These are phyloP conservation scores for Tolypocladium inflatum DNA, from an alignment of 2,329 filamentous ascomycete genomes.

Conservation along the genomic window DNA sequence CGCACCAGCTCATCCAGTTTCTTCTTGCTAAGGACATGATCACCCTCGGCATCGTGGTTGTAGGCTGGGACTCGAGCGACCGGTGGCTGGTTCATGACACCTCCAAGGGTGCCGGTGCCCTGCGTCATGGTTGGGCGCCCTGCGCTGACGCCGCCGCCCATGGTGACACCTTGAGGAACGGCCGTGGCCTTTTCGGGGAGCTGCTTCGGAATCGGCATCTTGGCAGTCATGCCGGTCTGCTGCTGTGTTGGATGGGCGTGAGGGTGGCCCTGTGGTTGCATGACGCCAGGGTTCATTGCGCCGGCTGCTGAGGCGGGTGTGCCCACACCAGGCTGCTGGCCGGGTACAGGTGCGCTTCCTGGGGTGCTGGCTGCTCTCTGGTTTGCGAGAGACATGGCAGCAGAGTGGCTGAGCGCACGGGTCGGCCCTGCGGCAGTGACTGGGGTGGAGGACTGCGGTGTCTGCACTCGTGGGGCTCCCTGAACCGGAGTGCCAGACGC, in stretches of 20 bases:
- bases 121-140: slow-evolving; percentile 76
- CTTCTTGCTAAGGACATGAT: slow-evolving; percentile 93
- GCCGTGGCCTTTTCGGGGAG: slow-evolving; percentile 59
- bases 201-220: slow-evolving; percentile 76
- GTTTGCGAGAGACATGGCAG: slow-evolving; percentile 39
- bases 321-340: slow-evolving; percentile 19
- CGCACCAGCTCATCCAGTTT: slow-evolving; percentile 92
- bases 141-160: slow-evolving; percentile 51
- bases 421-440: slow-evolving; percentile 26
- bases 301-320: slow-evolving; percentile 18
- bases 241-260: slow-evolving; percentile 21
- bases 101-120: slow-evolving; percentile 66
- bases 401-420: slow-evolving; percentile 37
- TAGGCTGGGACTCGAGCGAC: slow-evolving; percentile 73
- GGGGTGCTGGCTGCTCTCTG: slow-evolving; percentile 28
- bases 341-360: slow-evolving; percentile 17
- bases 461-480: slow-evolving; percentile 35
- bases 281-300: slow-evolving; percentile 19
- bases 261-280: slow-evolving; percentile 13
- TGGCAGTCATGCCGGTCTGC: slow-evolving; percentile 37
- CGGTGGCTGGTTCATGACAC: slow-evolving; percentile 80
- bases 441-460: slow-evolving; percentile 35
- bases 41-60: slow-evolving; percentile 83
- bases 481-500: slow-evolving; percentile 37
- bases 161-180: slow-evolving; percentile 63